Evolutionary conservation across 1,284 basidiomycete species (phyloP).

Genomic region (Trichosporon inkin): DNA sequence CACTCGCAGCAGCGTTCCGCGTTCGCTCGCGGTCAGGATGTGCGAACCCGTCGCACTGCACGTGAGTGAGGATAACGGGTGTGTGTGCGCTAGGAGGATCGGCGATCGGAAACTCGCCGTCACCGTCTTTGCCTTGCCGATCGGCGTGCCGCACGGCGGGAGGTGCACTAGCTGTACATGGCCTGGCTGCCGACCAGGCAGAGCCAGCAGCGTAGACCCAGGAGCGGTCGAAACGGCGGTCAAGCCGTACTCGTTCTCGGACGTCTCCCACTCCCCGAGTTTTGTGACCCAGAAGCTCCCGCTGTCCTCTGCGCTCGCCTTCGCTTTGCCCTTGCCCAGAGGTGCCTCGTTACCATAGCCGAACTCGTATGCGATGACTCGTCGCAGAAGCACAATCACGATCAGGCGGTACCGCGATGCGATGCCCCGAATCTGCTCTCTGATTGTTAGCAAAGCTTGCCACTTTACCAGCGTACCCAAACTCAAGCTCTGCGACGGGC

Average conservation of each 20-base stretch:
- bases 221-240: conserved; percentile 73
- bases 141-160: conserved; percentile 59
- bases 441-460: conserved; percentile 38
- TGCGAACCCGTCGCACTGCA: conserved; percentile 72
- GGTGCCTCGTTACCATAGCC: conserved; percentile 47
- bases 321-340: conserved; percentile 19
- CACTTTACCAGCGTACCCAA: conserved; percentile 50
- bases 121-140: conserved; percentile 12
- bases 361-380: conserved; percentile 75
- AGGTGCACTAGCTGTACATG: conserved; percentile 87
- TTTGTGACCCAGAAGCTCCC: conserved; percentile 51
- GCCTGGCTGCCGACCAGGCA: conserved; percentile 81
- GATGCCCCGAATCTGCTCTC: conserved; percentile 76
- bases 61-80: conserved; percentile 71
- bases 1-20: conserved; percentile 81
- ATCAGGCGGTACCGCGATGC: conserved; percentile 75
- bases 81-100: conserved; percentile 81
- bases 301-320: conserved; percentile 15
- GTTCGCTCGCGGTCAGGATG: conserved; percentile 76
- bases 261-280: conserved; percentile 83
- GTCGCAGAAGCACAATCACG: conserved; percentile 71
- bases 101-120: conserved; percentile 50
- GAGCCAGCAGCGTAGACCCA: conserved; percentile 73
- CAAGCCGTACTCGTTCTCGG: conserved; percentile 78
- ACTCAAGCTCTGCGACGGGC: conserved; percentile 85